Percentiles rank a stretch among this genome's conserved stretches.
Evolutionary conservation across 345 rosid genomes (phyloP).

Genomic region (Pistacia integerrima): DNA sequence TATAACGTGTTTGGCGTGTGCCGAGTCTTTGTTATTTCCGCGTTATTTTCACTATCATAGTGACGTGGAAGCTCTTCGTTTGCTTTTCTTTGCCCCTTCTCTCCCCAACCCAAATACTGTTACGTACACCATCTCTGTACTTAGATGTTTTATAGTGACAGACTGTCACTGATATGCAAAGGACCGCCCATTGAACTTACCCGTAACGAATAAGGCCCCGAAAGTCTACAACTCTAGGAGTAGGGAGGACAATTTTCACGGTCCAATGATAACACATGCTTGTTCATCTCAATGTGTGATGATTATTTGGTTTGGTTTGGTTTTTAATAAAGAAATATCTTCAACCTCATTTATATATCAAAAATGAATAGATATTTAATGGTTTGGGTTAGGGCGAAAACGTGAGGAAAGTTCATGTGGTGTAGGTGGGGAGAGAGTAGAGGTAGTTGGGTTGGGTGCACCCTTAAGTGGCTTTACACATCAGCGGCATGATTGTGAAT

Average conservation of each 20-base stretch:
- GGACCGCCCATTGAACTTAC: not conserved
- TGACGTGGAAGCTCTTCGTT: not conserved
- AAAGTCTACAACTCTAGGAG: not conserved
- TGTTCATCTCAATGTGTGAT: no score
- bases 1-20: constrained; percentile 26
- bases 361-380: no score
- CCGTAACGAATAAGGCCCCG: not conserved
- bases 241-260: no score
- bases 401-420: not conserved
- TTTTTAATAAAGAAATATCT: no score
- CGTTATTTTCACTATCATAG: not conserved
- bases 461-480: not conserved
- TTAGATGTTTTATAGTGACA: not conserved
- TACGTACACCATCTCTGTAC: not conserved
- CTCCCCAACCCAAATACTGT: not conserved
- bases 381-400: no score
- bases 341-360: no score
- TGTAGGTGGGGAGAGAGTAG: not conserved
- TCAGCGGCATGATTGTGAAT: not conserved
- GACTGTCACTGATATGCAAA: not conserved
- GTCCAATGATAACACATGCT: no score
- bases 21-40: constrained; percentile 8
- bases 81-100: not conserved
- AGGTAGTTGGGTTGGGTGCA: not conserved
- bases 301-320: no score